Base-by-base conservation (phyloP, 2,329 filamentous ascomycete species). In the Pseudocercospora pini-densiflorae region DNA sequence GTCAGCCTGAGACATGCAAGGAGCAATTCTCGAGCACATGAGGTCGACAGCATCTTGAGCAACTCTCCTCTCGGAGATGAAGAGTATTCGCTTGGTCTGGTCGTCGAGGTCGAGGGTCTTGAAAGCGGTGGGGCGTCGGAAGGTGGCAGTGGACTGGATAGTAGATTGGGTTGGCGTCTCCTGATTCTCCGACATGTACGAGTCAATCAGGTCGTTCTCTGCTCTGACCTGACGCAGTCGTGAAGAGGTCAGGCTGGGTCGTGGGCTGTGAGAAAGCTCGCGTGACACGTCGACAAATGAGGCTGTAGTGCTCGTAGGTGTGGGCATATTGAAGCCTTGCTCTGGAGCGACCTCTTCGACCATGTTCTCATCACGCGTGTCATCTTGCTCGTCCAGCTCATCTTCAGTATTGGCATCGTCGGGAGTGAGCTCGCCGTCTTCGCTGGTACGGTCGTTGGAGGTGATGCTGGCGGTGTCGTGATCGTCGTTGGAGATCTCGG, bases 91-190 rank as follows among this genome's bases (percentile, higher is more conserved):
- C 40, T 63, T 65, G 19, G 65, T 49, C 19, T 19, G 12, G 19
- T 53, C 24, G 33, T 62, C 49, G 3, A 53, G n/a, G 53, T 43
- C 27, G 29, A 29, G 14, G 14, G 45, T 31, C 19, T 59, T 55
- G 31, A 21, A 27, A n/a, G 53, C 23, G 8, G 64, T 45, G 3
- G 59, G 21, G 24, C 36, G 57, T 27, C 19, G 55, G 12, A 51
- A 62, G 64, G 58, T 64, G 2, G 62, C 60, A 12, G 62, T 47
- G 19, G 45, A 45, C 36, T 59, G 51, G 12, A 73, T 68, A 21
- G 71, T 71, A 1, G 75, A 77, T 58, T 76, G 75, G 14, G 71
- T 72, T 8, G 76, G 76, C 8, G 76, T 77, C 65, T 76, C 75
- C 14, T 75, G 65, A 36, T 77, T 73, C 2, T 77, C 75, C 2